Evolutionary conservation across 345 rosid genomes (phyloP).

Genomic region (Citrus sinensis): DVS_A1.0 CM039163.1:3958001-3958500

Average conservation of each 20-base stretch:
- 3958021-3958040: neutral
- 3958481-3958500: neutral
- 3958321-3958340: neutral
- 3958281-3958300: neutral
- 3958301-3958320: neutral
- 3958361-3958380: neutral
- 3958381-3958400: neutral
- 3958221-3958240: neutral
- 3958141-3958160: conserved; percentile 43
- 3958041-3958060: neutral
- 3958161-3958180: conserved; percentile 93
- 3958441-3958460: neutral
- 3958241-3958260: conserved; percentile 16
- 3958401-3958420: neutral
- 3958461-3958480: neutral
- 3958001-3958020: neutral
- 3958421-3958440: neutral
- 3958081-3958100: neutral
- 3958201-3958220: conserved; percentile 27
- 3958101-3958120: neutral
- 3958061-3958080: neutral
- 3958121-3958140: neutral
- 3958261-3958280: neutral
- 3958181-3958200: conserved; percentile 80
- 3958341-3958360: neutral